Base-by-base conservation (phyloP, 2,329 filamentous ascomycete species). In the Hypoxylon sp. region DNA sequence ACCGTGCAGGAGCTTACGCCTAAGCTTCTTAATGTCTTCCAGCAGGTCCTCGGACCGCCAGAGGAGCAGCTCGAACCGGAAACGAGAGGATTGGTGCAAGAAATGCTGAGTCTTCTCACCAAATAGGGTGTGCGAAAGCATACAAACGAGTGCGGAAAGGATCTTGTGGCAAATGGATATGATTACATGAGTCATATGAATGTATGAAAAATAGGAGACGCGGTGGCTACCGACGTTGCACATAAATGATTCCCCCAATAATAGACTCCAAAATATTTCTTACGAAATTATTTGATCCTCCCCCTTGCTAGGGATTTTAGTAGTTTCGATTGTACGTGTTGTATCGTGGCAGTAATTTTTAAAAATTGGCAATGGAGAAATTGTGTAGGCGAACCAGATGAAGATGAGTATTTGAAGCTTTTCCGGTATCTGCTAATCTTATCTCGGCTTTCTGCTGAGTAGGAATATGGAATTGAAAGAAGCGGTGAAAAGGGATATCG, bases 21-120 rank as follows among this genome's bases (percentile, higher is more conserved):
- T 39, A 86, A 89, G 77, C 84, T 96, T 63, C 82, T 94, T 72
- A 86, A 88, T 11, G 81, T 94, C 66, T 92, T 96, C 73, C 88
- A 92, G 77, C 85, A 92, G 76, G 92, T 94, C 17, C 85, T 95
- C 62, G 84, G 86, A 64, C 86, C 89, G 52, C 92, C 92, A 1
- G 86, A 92, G 80, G 91, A 93, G 67, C 92, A 96, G 83, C 85
- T 96, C 46, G 90, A 92, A 75, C 85, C 88, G 8, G 89, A 91
- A 81, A 94, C 91, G 9, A 88, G 92, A 66, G 82, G 84, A 70
- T 84, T 91, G 75, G 84, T 95, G 48, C 83, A 88, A 74, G 86
- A 90, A 77, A 87, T 92, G 59, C 90, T 92, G 39, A 71, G 63
- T 14, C 59, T 69, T 19, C 69, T 78, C 13, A 69, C 72, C 2